Evolutionary conservation across 148 eudicot genomes (phyloP).

Genomic region (Rhododendron ferrugineum): DNA sequence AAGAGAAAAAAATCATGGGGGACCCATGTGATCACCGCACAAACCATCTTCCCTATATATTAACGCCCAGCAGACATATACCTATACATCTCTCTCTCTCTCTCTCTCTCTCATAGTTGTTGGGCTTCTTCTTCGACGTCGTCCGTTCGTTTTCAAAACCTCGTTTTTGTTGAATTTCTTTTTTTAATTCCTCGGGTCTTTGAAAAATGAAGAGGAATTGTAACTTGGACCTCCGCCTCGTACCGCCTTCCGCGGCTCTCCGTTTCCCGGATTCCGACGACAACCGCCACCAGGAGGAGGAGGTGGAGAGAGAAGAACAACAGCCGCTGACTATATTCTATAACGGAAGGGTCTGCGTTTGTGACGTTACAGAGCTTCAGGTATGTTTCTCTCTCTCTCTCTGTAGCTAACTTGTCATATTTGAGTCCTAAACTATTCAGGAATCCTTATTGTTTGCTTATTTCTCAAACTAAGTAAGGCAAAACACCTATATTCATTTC

Average conservation of each 20-base stretch:
- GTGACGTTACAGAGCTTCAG: conserved; percentile 44
- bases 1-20: background rate
- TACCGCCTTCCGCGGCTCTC: conserved; percentile 19
- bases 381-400: conserved; percentile 12
- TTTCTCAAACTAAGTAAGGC: background rate
- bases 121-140: background rate
- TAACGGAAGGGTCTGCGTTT: conserved; percentile 32
- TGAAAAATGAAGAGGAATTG: conserved; percentile 15
- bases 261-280: background rate
- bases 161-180: background rate
- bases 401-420: background rate
- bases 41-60: background rate
- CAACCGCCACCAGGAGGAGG: background rate
- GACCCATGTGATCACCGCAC: background rate
- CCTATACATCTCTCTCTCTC: background rate
- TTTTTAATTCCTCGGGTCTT: background rate
- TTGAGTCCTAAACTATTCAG: background rate
- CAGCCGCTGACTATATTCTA: conserved; percentile 42
- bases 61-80: background rate
- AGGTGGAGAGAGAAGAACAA: background rate
- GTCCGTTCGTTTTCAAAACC: background rate
- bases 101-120: background rate
- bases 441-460: background rate
- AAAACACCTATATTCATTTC: no score
- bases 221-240: conserved; percentile 34